A percentile compares a stretch with the other conserved stretches of the same genome.
Conservation (phyloP, 352 stramenopile genomes). For the Pythium guiyangense region DNA sequence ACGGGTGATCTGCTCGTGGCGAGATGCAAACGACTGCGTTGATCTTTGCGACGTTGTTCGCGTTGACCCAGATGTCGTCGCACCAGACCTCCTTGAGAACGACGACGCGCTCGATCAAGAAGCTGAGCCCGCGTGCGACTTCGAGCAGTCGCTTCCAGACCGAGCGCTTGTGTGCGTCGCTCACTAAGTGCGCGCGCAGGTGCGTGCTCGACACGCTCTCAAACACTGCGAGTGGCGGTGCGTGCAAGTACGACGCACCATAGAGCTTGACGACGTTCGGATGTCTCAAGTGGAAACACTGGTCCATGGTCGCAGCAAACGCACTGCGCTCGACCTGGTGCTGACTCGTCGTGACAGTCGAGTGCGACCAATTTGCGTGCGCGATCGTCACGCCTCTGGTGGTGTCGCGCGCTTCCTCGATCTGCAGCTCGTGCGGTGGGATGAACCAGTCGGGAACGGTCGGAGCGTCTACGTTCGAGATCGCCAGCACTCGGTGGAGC, state of each 20-base stretch:
- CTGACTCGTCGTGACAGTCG: constrained; percentile 16
- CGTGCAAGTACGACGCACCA: constrained; percentile 10
- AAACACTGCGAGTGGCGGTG: not conserved
- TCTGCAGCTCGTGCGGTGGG: constrained; percentile 84
- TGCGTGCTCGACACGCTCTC: not conserved
- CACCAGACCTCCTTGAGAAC: not conserved
- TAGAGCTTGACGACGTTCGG: constrained; percentile 15
- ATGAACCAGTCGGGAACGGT: constrained; percentile 35
- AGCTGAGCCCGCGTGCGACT: constrained; percentile 27
- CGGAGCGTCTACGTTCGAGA: not conserved
- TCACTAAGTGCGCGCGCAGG: not conserved
- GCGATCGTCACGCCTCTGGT: not conserved
- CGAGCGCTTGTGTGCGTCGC: not conserved
- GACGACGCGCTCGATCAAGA: constrained; percentile 7
- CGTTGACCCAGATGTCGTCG: not conserved
- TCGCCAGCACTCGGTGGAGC: not conserved
- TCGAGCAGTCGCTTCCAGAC: constrained; percentile 5
- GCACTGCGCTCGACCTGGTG: not conserved
- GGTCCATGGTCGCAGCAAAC: not conserved
- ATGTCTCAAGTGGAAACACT: constrained; percentile 29
- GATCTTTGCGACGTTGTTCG: not conserved
- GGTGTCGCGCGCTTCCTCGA: constrained; percentile 23
- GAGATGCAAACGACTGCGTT: not conserved
- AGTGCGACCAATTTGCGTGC: constrained; percentile 26
- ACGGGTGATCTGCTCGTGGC: too few relatives aligned